Percentiles rank a stretch among this genome's conserved stretches.
Conservation (phyloP, 106 monocot genomes). For the Dendrobium officinale region DNA sequence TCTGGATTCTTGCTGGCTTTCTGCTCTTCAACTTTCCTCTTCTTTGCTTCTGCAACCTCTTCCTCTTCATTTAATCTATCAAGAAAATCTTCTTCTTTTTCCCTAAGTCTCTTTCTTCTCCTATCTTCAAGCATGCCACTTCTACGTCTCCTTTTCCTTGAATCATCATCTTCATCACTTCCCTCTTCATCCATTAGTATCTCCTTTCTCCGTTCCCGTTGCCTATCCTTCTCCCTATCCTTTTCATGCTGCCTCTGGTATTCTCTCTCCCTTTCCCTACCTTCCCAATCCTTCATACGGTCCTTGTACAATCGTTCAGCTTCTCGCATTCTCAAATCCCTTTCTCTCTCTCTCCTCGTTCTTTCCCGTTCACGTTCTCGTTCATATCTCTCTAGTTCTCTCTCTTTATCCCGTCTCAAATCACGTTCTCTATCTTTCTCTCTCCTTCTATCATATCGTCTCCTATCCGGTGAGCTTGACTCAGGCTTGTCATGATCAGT, state of each 20-base stretch:
- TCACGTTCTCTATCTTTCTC: slow-evolving; percentile 72
- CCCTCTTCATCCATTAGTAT: slow-evolving; percentile 75
- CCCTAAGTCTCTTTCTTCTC: slow-evolving; percentile 71
- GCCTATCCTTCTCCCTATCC: slow-evolving; percentile 79
- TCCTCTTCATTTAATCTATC: slow-evolving; percentile 78
- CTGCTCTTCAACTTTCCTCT: slow-evolving; percentile 57
- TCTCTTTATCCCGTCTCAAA: slow-evolving; percentile 59
- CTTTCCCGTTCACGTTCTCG: slow-evolving; percentile 72
- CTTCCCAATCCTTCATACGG: slow-evolving; percentile 89
- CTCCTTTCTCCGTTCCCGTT: slow-evolving; percentile 64
- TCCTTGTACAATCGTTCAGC: slow-evolving; percentile 68
- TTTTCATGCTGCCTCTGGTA: slow-evolving; percentile 52
- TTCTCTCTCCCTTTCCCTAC: slow-evolving; percentile 88
- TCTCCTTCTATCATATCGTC: slow-evolving; percentile 51
- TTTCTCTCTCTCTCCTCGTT: slow-evolving; percentile 71
- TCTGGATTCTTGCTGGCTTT: slow-evolving; percentile 25
- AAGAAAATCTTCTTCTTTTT: slow-evolving; percentile 78
- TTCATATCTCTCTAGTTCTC: slow-evolving; percentile 81
- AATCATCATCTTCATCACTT: slow-evolving; percentile 83
- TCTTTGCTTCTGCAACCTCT: slow-evolving; percentile 77
- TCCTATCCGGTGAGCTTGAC: slow-evolving; percentile 53
- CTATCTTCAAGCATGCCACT: slow-evolving; percentile 58
- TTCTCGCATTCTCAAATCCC: slow-evolving; percentile 62
- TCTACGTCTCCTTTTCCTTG: slow-evolving; percentile 55
- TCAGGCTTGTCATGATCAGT: slow-evolving; percentile 59